phyloP scores from a whole-genome alignment of 2,329 filamentous ascomycete genomes.

The Emericellopsis cladophorae region DNA sequence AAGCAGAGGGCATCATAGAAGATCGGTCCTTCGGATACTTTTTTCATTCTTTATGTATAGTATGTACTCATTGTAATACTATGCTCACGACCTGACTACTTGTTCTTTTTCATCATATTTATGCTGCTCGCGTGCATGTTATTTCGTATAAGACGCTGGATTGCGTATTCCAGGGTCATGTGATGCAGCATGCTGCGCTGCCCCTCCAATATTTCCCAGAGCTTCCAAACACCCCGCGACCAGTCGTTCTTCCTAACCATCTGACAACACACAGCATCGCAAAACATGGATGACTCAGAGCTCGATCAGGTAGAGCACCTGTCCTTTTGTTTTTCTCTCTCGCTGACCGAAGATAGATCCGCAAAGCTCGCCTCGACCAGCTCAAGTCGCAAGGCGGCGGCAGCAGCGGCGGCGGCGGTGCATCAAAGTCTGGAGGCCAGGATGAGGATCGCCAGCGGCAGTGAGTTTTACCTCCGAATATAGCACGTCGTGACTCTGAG shows the following conservation, averaged over 20 bases:
- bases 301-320: conserved; percentile 21
- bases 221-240: background rate
- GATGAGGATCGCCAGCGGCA: conserved; percentile 49
- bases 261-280: background rate
- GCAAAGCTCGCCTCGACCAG: conserved; percentile 85
- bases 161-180: conserved; percentile 4
- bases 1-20: no score
- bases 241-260: no score
- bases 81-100: background rate
- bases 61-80: no score
- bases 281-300: conserved; percentile 29
- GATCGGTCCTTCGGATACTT: no score
- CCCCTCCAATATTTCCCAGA: conserved; percentile 6
- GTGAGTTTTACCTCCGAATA: conserved; percentile 9
- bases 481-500: background rate
- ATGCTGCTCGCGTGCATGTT: background rate
- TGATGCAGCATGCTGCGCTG: conserved; percentile 4
- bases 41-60: no score
- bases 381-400: conserved; percentile 62
- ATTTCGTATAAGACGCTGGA: background rate
- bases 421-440: conserved; percentile 18
- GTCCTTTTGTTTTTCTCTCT: background rate
- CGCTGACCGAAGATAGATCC: conserved; percentile 45
- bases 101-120: background rate
- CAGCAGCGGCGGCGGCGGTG: conserved; percentile 28